Evolutionary conservation across 2,329 filamentous ascomycete species (phyloP), one percentile per base, ranked within the genome.

Genomic region (Beauveria scarabaeidicola): DNA sequence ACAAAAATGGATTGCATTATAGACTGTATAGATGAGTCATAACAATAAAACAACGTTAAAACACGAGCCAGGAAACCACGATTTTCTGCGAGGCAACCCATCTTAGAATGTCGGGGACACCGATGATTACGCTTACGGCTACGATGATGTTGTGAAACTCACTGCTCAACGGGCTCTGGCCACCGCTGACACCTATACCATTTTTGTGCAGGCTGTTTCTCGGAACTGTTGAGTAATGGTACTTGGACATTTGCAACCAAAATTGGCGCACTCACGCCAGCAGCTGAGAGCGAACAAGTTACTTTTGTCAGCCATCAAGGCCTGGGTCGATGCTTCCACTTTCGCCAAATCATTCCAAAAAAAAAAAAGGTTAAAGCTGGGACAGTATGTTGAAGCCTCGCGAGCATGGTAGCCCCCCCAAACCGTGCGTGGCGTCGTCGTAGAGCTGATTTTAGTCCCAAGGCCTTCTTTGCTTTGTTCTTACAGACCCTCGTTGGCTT

Each of bases 321-420:
- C 44, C 21, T 47, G 44, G 21, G 1, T 25, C 6, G 44, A 47
- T 47, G 21, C 44, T 7, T 17, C 23, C 23, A 47, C 23, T 47
- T 27, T 47, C 44, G 44, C 13, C 23, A 5, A 1, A 47, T 47
- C 13, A 5, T 0, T 17, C 2, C n/a, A 2, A 17, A 27, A n/a
- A 1, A 27, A 2, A 17, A 27, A n/a, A 1, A 2, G 0, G 9
- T 4, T 9, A 10, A 47, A 0, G 7, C 2, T 47, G 1, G 21
- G 13, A 47, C 44, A 47, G 23, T 13, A 47, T 27, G 23, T 51
- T 5, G 21, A 23, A 21, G 32, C 36, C 5, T 40, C 11, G 2
- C 43, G 58, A 27, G 62, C 58, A 52, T 64, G 63, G 41, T 61
- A 8, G 1, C 59, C 63, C 63, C 63, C 59, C 63, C 63, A 62